These are phyloP conservation scores for Stephania japonica DNA, from an alignment of 164 flowering plant species.

Conservation along the genomic window DNA sequence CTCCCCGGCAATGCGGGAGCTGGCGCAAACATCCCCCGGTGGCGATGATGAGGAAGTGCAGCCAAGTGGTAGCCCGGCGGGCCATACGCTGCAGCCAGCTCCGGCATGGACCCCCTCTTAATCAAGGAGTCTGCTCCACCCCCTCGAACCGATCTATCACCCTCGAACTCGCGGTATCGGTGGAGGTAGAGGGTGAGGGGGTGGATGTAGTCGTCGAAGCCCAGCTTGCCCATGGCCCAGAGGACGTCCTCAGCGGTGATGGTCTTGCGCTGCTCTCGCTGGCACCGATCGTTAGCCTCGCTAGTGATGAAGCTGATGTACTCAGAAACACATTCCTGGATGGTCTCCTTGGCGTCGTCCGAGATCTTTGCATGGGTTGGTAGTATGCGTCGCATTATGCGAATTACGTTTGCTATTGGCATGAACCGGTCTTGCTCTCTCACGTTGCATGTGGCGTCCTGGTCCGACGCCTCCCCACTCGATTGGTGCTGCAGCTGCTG, in stretches of 20 bases:
- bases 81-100: neutral
- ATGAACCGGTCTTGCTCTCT: constrained; percentile 82
- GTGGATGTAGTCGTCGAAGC: constrained; percentile 50
- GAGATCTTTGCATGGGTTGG: constrained; percentile 87
- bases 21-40: constrained; percentile 5
- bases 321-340: constrained; percentile 92
- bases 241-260: constrained; percentile 90
- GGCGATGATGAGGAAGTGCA: neutral
- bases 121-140: constrained; percentile 10
- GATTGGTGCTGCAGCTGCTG: neutral
- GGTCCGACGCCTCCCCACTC: neutral
- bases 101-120: neutral
- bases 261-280: constrained; percentile 87
- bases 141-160: constrained; percentile 25
- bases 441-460: constrained; percentile 33
- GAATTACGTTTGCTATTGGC: constrained; percentile 83
- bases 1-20: neutral
- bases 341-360: constrained; percentile 84
- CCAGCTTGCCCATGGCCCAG: constrained; percentile 88
- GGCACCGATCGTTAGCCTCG: constrained; percentile 90
- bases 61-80: neutral
- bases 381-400: constrained; percentile 75
- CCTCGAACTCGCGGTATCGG: constrained; percentile 31
- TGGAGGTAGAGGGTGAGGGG: constrained; percentile 11
- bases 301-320: constrained; percentile 86